A percentile compares a stretch with the other conserved stretches of the same genome.
Evolutionary conservation across 2,329 filamentous ascomycete species (phyloP).

Genomic region (Cladosporium sp.): DNA sequence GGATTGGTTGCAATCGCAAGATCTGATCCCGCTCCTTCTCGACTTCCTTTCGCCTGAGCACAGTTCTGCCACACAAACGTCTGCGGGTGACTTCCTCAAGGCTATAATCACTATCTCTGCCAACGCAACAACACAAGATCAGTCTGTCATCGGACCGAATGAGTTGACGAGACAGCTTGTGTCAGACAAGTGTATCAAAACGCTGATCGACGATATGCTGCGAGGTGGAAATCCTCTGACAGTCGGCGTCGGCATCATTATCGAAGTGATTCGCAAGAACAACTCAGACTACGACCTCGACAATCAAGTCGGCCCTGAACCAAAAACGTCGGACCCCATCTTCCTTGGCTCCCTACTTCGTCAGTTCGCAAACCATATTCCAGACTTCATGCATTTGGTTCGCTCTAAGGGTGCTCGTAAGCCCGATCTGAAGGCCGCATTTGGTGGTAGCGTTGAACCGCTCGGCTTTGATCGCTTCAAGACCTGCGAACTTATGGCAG

Average conservation of each 20-base stretch:
- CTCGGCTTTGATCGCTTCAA: conserved; percentile 98
- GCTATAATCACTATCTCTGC: conserved; percentile 98
- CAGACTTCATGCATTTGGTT: conserved; percentile 89
- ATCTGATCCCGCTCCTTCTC: conserved; percentile 80
- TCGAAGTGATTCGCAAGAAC: conserved; percentile 98
- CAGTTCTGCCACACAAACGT: conserved; percentile 87
- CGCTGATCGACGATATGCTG: conserved; percentile 87
- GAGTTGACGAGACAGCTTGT: conserved; percentile 93
- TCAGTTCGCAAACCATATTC: conserved; percentile 84
- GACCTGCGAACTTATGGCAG: conserved; percentile 97
- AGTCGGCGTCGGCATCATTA: conserved; percentile 93
- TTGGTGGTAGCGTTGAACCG: conserved; percentile 85
- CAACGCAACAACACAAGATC: conserved; percentile 95
- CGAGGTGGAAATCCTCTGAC: conserved; percentile 89
- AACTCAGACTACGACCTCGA: conserved; percentile 98
- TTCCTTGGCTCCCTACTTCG: conserved; percentile 88
- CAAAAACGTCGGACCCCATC: conserved; percentile 86
- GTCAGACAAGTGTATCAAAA: conserved; percentile 75
- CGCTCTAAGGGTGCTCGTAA: conserved; percentile 71
- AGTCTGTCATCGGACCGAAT: conserved; percentile 97
- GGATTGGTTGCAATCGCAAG: conserved; percentile 89
- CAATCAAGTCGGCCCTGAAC: conserved; percentile 73
- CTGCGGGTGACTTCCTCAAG: conserved; percentile 95
- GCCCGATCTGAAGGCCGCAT: conserved; percentile 76
- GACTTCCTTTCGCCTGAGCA: conserved; percentile 82